Evolutionary conservation across 2,329 filamentous ascomycete species (phyloP), one percentile per base, ranked within the genome.

Genomic region (Colletotrichum chrysophilum): DNA sequence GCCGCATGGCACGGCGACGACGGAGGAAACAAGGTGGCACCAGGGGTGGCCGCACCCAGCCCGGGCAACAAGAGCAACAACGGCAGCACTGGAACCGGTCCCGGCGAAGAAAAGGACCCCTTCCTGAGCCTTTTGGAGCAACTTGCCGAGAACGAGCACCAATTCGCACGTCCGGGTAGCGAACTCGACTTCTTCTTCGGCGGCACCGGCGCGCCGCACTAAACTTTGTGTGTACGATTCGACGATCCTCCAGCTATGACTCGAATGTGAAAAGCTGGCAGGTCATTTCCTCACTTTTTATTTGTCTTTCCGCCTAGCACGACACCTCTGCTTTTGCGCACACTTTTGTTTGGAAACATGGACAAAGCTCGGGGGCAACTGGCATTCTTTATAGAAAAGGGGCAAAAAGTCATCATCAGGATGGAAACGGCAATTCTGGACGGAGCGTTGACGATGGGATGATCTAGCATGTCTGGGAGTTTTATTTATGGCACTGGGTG

Each of bases 111-210:
- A 78, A 96, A 94, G 79, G 95, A 97, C 80, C 94, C 95, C 1
- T 97, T 97, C 81, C 84, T 97, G 55, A 94, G 91, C 76, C 85
- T 97, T 56, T 86, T 97, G 43, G 95, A 97, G 82, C 94, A 97
- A 84, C 88, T 97, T 74, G 95, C 94, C 0, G 94, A 97, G 83
- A 96, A 95, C 80, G 94, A 96, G 83, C 90, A 94, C 70, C 82
- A 83, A 26, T 81, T 84, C 69, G 88, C 88, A 56, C 87, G 91
- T 0, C 91, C 92, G 12, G 93, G 93, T 14, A 93, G 90, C 78
- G 94, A 96, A 81, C 85, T 97, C 79, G 94, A 96, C 82, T 96
- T 95, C 84, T 96, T 96, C 80, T 85, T 96, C 32, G 83, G 80
- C 4, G 83, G 82, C 8, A 70, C 71, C 32, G 77, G 76, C 58